Base-by-base conservation (phyloP, 2,329 filamentous ascomycete species). In the Rutstroemia sydowiana region DNA sequence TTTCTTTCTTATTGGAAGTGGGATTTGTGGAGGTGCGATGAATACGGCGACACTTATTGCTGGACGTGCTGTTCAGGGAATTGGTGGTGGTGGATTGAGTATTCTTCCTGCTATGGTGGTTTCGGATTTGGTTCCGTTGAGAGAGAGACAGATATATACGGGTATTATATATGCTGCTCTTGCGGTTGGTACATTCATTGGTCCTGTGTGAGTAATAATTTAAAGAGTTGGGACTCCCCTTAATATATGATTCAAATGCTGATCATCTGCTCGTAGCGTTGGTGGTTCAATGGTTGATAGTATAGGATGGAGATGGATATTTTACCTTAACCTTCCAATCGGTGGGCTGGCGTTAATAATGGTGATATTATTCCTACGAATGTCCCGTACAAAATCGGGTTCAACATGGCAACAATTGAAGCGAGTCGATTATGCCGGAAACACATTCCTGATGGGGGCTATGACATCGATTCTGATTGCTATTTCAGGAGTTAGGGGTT, bases 241-340 rank as follows among this genome's bases (percentile, higher is more conserved):
- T n/a, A n/a, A n/a, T n/a, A n/a, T n/a, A n/a, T n/a, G n/a, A n/a
- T n/a, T n/a, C n/a, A n/a, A n/a, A n/a, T n/a, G n/a, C n/a, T 13
- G 39, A 21, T 14, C 39, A 18, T 26, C 8, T 42, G 2, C 21
- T 42, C 9, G n/a, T n/a, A n/a, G n/a, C 31, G 32, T 46, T 6
- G 41, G 26, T 10, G 26, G 26, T 3, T 13, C 26, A 3, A 16
- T 44, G 14, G 41, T 40, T 3, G 9, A 32, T 20, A 69, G 47
- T 6, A 37, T 36, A 7, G 45, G 42, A 3, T 59, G 56, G 56
- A 37, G 57, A 31, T 59, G 54, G 56, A 69, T 80, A 1, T 82
- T 82, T 62, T 81, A 75, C 73, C 75, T 82, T 60, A 82, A 82
- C 21, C 31, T 57, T 2, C 55, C 53, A 1, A 32, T 58, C n/a